Percentiles rank a stretch among this genome's conserved stretches.
These are phyloP conservation scores for Skeletonema potamos DNA, from an alignment of 108 stramenopile species.

Conservation along the genomic window DNA sequence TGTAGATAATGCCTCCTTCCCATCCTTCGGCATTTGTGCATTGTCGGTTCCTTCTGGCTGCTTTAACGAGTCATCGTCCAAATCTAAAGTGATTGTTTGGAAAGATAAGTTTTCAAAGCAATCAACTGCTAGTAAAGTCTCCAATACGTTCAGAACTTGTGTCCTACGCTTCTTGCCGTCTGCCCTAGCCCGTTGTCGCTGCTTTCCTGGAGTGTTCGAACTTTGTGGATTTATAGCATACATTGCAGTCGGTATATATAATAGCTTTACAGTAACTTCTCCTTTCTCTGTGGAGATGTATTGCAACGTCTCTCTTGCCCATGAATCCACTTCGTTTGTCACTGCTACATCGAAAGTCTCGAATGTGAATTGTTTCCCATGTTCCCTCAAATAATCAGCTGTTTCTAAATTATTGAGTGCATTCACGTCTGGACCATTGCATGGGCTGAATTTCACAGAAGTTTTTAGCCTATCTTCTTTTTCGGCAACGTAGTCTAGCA, in stretches of 20 bases:
- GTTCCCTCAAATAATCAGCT: slow-evolving; percentile 25
- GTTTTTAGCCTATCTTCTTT: slow-evolving; percentile 42
- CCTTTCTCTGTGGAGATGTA: neutral
- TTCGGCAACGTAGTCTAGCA: slow-evolving; percentile 35
- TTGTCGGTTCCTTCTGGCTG: slow-evolving; percentile 56
- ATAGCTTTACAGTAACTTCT: slow-evolving; percentile 45
- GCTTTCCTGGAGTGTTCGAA: slow-evolving; percentile 77
- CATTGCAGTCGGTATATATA: slow-evolving; percentile 90
- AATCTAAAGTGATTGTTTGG: slow-evolving; percentile 60
- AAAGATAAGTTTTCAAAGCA: neutral
- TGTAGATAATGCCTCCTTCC: slow-evolving; percentile 46
- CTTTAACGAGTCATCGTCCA: slow-evolving; percentile 78
- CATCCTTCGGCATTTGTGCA: slow-evolving; percentile 45
- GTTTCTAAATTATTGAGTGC: slow-evolving; percentile 44
- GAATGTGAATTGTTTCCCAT: slow-evolving; percentile 1
- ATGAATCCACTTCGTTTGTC: slow-evolving; percentile 7
- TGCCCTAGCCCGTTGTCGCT: slow-evolving; percentile 81
- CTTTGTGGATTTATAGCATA: slow-evolving; percentile 74
- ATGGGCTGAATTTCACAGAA: slow-evolving; percentile 70
- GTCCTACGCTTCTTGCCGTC: slow-evolving; percentile 79
- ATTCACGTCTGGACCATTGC: slow-evolving; percentile 67
- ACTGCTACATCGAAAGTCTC: neutral
- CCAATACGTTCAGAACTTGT: slow-evolving; percentile 52
- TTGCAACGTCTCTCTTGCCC: slow-evolving; percentile 22
- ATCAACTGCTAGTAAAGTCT: slow-evolving; percentile 23